Conservation (phyloP, 1,284 basidiomycete genomes). For the Neotropicomus parvogracilis region DNA sequence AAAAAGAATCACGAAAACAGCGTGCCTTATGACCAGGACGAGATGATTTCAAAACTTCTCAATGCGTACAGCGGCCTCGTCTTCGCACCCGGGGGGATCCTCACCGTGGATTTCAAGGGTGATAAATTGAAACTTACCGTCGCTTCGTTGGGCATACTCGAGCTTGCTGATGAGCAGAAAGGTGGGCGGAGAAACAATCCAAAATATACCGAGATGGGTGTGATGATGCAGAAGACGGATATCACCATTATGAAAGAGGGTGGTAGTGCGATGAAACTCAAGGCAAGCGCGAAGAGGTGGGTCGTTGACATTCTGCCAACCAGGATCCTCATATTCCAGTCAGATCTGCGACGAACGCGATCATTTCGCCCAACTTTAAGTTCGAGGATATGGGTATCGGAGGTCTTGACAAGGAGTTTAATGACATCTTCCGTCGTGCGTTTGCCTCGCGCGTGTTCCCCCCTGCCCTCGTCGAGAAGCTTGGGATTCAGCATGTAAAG, state of each 20-base stretch:
- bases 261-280: slow-evolving; percentile 82
- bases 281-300: slow-evolving; percentile 87
- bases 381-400: slow-evolving; percentile 99
- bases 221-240: slow-evolving; percentile 89
- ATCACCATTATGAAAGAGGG: slow-evolving; percentile 86
- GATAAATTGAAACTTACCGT: slow-evolving; percentile 78
- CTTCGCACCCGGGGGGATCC: slow-evolving; percentile 70
- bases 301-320: slow-evolving; percentile 18
- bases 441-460: slow-evolving; percentile 99
- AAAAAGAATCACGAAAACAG: slow-evolving; percentile 61
- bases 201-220: slow-evolving; percentile 52
- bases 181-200: slow-evolving; percentile 32
- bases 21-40: slow-evolving; percentile 79
- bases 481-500: slow-evolving; percentile 99
- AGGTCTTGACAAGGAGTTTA: slow-evolving; percentile 94
- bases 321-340: not conserved
- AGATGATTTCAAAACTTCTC: slow-evolving; percentile 76
- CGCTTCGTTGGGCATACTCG: slow-evolving; percentile 63
- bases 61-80: slow-evolving; percentile 62
- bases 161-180: slow-evolving; percentile 61
- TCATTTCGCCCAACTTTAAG: slow-evolving; percentile 97
- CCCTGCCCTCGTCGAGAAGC: slow-evolving; percentile 92
- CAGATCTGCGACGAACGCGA: slow-evolving; percentile 90
- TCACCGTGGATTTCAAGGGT: slow-evolving; percentile 91
- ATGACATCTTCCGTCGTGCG: slow-evolving; percentile 96